A percentile compares a stretch with the other conserved stretches of the same genome.
Evolutionary conservation across 2,329 filamentous ascomycete genomes (phyloP).

Genomic region (Calonectria hawksworthii): DNA sequence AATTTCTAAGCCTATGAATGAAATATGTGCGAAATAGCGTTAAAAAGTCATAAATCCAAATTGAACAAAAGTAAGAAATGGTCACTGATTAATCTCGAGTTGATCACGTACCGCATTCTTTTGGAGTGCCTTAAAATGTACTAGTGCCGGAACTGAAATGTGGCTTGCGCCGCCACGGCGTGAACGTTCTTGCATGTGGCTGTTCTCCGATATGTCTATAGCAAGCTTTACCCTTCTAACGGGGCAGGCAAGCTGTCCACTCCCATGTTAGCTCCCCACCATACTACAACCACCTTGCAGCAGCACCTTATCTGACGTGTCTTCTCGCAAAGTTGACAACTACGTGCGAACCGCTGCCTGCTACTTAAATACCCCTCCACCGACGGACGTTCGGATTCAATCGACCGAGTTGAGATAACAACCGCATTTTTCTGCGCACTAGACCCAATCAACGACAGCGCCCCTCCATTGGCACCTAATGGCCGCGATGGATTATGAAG

Average conservation of each 20-base stretch:
- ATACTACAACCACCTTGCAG: background rate
- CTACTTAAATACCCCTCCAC: background rate
- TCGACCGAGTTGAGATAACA: background rate
- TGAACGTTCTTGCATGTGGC: background rate
- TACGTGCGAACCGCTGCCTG: background rate
- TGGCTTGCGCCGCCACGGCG: background rate
- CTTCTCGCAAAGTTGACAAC: slow-evolving; percentile 7
- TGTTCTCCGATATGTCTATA: background rate
- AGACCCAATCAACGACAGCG: background rate
- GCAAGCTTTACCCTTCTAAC: slow-evolving; percentile 14
- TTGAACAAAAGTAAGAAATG: background rate
- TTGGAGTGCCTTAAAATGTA: background rate
- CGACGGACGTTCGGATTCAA: background rate
- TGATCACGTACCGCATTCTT: background rate
- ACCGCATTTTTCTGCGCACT: background rate
- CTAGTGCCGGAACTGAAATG: background rate
- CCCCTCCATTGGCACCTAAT: background rate
- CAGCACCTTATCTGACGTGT: slow-evolving; percentile 3
- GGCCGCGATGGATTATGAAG: slow-evolving; percentile 86
- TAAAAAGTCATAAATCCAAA: background rate
- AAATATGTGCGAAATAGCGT: background rate
- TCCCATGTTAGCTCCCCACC: background rate
- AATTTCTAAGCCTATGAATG: background rate
- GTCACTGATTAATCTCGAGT: background rate
- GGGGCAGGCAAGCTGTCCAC: slow-evolving; percentile 24